These are phyloP conservation scores for Cordyceps cicadae DNA, from an alignment of 2,329 filamentous ascomycete genomes.

Conservation along the genomic window DNA sequence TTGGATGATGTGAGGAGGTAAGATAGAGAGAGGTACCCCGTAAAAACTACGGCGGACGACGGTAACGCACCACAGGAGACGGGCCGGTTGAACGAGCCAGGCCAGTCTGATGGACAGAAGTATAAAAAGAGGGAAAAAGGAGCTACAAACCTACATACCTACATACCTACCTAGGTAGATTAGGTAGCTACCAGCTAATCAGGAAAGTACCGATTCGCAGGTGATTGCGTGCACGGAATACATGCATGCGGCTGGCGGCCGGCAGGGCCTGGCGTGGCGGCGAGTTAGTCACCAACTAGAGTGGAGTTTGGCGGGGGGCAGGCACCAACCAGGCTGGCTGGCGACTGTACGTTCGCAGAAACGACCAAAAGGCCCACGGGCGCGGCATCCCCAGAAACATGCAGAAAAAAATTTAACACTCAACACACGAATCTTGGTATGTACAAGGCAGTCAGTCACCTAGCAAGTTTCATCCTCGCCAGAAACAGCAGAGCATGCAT, in stretches of 20 bases:
- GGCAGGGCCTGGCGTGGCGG: slow-evolving; percentile 5
- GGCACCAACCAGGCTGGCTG: background rate
- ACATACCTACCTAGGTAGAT: too few relatives aligned
- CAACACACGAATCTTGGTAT: too few relatives aligned
- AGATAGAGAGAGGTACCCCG: background rate
- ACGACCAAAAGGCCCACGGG: background rate
- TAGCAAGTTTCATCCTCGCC: too few relatives aligned
- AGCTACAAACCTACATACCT: too few relatives aligned
- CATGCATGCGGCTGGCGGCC: slow-evolving; percentile 9
- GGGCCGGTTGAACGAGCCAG: background rate
- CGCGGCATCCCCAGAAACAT: background rate
- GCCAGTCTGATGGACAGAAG: background rate
- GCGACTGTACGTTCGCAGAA: background rate
- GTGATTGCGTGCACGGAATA: slow-evolving; percentile 2
- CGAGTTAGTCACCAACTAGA: slow-evolving; percentile 9
- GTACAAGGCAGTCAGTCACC: too few relatives aligned
- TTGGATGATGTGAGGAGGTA: too few relatives aligned
- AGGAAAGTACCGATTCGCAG: slow-evolving; percentile 1
- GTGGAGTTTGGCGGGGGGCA: background rate
- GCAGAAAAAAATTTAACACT: background rate
- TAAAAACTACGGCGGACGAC: background rate
- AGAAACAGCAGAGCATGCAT: too few relatives aligned
- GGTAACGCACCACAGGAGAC: background rate
- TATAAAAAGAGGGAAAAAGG: background rate
- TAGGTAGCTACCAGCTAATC: background rate